Evolutionary conservation across 768 basidiomycete species (phyloP), one percentile per base, ranked within the genome.

Genomic region (Mrakia gelida): DNA sequence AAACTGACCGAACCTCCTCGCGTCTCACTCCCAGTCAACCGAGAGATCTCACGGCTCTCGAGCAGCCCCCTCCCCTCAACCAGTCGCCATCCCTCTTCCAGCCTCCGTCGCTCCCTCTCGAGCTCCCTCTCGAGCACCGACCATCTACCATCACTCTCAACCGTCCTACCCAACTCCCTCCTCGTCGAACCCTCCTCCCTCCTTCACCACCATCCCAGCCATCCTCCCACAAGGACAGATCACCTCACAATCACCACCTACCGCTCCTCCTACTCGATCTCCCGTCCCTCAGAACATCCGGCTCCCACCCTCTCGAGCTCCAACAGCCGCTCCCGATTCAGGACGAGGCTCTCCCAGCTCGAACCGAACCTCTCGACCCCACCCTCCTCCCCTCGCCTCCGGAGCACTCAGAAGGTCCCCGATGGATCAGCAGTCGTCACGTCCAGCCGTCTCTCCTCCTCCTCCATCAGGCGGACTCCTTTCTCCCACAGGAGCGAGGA

Each of bases 91-190:
- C 38, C 67, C 67, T 4, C 67, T 70, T 11, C 67, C 67, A 21
- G 21, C 67, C 18, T 70, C 67, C 26, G 67, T 43, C 21, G 18
- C 67, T 65, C 63, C 63, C 6, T 65, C 63, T 32, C 63, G 62
- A 28, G 62, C 62, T 38, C 65, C 65, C 15, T 68, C 65, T 13
- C 65, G 67, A 70, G 67, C 67, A 6, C 67, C 67, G 10, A 70
- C 34, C 26, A n/a, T 70, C 67, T 70, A 38, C 41, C 67, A 70
- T 13, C 34, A 70, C 67, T 70, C 38, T 11, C 67, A 45, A 18
- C 67, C 67, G 7, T 28, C 28, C 59, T 26, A 41, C 38, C 67
- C 34, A 23, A 41, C 67, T 41, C 34, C 38, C 18, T 70, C 38
- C 18, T n/a, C 34, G 21, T n/a, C 34, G 5, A 18, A 26, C 21